phyloP scores from a whole-genome alignment of 257 asterid species.

The Misopates orontium region DNA sequence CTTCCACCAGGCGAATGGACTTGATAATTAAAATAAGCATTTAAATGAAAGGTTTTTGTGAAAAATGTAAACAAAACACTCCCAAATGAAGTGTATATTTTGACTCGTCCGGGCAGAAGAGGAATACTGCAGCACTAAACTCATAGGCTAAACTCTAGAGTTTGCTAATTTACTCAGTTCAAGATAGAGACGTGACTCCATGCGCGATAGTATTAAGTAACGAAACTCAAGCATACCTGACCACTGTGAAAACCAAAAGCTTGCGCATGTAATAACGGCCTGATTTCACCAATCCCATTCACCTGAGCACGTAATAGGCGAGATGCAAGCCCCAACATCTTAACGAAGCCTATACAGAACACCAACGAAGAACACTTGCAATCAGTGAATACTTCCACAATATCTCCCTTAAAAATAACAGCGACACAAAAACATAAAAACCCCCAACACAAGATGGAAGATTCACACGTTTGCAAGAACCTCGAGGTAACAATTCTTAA shows the following conservation, averaged over 20 bases:
- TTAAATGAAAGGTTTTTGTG: background rate
- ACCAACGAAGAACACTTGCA: constrained; percentile 3
- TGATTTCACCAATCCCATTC: constrained; percentile 38
- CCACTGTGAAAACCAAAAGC: constrained; percentile 47
- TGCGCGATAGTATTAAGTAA: background rate
- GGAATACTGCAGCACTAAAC: no score
- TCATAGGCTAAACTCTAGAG: no score
- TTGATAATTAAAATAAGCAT: background rate
- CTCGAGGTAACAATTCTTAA: background rate
- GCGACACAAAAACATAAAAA: background rate
- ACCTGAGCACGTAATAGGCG: constrained; percentile 35
- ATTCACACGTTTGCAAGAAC: background rate
- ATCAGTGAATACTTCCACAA: background rate
- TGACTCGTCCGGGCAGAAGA: background rate
- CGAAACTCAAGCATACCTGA: constrained; percentile 39
- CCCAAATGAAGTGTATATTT: background rate
- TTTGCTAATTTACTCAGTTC: background rate
- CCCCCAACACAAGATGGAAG: background rate
- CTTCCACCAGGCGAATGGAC: background rate
- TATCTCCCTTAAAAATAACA: background rate
- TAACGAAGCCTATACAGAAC: constrained; percentile 28
- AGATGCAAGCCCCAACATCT: constrained; percentile 59
- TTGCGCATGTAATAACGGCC: constrained; percentile 42
- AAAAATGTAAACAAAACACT: background rate
- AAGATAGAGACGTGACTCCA: background rate